phyloP scores from a whole-genome alignment of 2,329 filamentous ascomycete species.

The Neofusicoccum sp. region DNA sequence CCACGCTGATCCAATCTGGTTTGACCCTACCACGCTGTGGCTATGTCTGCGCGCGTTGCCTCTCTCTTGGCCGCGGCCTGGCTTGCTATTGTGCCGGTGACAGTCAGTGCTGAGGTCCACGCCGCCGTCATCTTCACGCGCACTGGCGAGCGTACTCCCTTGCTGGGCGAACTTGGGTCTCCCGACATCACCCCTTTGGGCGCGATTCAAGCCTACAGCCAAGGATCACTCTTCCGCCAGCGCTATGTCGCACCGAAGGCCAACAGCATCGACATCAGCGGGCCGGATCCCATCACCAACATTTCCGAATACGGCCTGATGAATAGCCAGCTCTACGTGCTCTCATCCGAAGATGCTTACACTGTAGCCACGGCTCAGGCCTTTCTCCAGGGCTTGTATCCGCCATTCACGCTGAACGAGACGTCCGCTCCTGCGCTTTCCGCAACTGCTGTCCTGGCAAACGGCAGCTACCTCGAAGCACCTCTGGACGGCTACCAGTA shows the following conservation, averaged over 20 bases:
- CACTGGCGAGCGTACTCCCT: constrained; percentile 59
- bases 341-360: constrained; percentile 52
- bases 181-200: constrained; percentile 55
- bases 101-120: constrained; percentile 33
- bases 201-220: constrained; percentile 55
- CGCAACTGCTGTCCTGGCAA: constrained; percentile 48
- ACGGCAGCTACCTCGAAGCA: constrained; percentile 49
- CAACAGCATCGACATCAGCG: constrained; percentile 23
- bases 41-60: not conserved
- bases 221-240: constrained; percentile 55
- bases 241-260: constrained; percentile 51
- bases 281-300: constrained; percentile 44
- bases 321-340: constrained; percentile 50
- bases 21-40: not conserved
- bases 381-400: constrained; percentile 65
- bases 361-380: constrained; percentile 59
- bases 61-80: constrained; percentile 32
- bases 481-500: constrained; percentile 63
- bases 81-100: constrained; percentile 27
- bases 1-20: not conserved
- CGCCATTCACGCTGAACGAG: constrained; percentile 45
- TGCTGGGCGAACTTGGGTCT: constrained; percentile 28
- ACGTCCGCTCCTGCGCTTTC: constrained; percentile 28
- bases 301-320: constrained; percentile 50
- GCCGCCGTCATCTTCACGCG: constrained; percentile 57